Conservation (phyloP, 2,329 filamentous ascomycete species). For the Cercospora sojina region DNA sequence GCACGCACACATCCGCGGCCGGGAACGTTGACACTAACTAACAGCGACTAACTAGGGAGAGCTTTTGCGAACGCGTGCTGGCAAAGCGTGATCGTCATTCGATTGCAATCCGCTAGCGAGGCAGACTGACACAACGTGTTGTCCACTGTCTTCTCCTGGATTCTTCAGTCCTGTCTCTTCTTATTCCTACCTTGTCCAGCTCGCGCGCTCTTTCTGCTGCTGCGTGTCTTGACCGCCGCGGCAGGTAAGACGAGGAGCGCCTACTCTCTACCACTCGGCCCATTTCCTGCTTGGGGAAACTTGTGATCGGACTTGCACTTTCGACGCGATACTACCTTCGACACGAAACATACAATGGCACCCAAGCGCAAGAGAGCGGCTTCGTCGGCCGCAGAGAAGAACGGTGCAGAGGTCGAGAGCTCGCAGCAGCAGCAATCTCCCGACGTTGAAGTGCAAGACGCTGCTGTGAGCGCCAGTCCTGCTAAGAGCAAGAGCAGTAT, state of each 20-base stretch:
- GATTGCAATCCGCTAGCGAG: background rate
- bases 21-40: background rate
- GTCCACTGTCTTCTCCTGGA: constrained; percentile 1
- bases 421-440: background rate
- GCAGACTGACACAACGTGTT: background rate
- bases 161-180: background rate
- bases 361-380: constrained; percentile 78
- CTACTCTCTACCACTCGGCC: background rate
- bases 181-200: background rate
- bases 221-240: background rate
- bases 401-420: background rate
- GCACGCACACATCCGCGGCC: background rate
- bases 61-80: background rate
- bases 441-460: background rate
- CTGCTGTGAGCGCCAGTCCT: constrained; percentile 33
- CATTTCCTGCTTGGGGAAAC: background rate
- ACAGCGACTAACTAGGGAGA: background rate
- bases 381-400: constrained; percentile 46
- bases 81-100: constrained; percentile 4
- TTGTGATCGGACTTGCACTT: background rate
- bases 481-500: constrained; percentile 79
- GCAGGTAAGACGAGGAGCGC: background rate
- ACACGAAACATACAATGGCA: constrained; percentile 18
- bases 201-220: background rate
- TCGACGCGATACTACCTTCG: background rate